phyloP scores from a whole-genome alignment of 2,329 filamentous ascomycete species.

The Cordyceps sp. region DNA sequence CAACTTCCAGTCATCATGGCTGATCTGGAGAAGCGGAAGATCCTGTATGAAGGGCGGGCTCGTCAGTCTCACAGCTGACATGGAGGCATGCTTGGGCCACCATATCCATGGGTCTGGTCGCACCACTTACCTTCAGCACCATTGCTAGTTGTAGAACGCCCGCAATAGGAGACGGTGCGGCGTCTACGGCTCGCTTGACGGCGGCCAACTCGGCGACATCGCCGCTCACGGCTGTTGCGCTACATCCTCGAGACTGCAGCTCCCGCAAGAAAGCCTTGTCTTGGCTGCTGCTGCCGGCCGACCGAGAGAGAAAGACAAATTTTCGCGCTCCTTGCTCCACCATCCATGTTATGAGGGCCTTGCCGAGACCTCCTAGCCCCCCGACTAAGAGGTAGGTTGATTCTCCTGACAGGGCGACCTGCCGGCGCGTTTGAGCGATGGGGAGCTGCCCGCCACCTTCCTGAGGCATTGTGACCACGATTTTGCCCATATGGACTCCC shows the following conservation, averaged over 20 bases:
- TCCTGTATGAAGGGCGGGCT: neutral
- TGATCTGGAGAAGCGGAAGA: neutral
- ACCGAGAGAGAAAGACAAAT: slow-evolving; percentile 6
- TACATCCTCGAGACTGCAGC: neutral
- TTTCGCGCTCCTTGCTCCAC: slow-evolving; percentile 4
- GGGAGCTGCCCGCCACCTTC: neutral
- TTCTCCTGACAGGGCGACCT: neutral
- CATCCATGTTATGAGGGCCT: slow-evolving; percentile 6
- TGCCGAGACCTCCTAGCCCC: slow-evolving; percentile 4
- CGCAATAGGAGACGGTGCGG: neutral
- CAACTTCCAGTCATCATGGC: neutral
- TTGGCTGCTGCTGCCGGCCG: neutral
- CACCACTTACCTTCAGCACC: neutral
- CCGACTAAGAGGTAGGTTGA: slow-evolving; percentile 11
- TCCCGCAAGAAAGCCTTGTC: neutral
- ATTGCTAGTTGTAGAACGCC: neutral
- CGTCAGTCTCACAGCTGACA: neutral
- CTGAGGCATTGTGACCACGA: slow-evolving; percentile 4
- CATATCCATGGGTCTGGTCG: too few species aligned
- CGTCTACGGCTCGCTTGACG: neutral
- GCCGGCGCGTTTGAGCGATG: neutral
- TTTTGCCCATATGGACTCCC: slow-evolving; percentile 8
- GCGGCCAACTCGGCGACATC: neutral
- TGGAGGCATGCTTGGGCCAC: too few species aligned
- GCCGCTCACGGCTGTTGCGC: neutral